Percentiles rank a stretch among this genome's conserved stretches.
phyloP scores from a whole-genome alignment of 352 stramenopile genomes.

The Phytophthora hibernalis region DNA sequence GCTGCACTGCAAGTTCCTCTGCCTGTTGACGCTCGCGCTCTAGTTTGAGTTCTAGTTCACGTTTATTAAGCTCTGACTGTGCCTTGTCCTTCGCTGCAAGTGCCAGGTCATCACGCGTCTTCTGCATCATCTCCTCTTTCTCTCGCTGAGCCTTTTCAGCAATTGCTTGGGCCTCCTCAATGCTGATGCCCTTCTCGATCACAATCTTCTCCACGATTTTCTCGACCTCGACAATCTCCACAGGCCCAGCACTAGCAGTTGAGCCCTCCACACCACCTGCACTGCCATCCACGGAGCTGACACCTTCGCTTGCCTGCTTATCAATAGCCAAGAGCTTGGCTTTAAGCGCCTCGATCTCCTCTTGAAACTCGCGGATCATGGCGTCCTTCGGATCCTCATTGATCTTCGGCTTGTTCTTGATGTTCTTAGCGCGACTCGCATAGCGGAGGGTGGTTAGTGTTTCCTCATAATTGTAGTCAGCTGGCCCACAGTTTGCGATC shows the following conservation, averaged over 20 bases:
- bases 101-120: conserved; percentile 74
- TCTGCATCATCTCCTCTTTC: conserved; percentile 77
- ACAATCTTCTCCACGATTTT: conserved; percentile 88
- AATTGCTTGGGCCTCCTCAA: conserved; percentile 78
- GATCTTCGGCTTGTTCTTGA: conserved; percentile 99
- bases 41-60: conserved; percentile 85
- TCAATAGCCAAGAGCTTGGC: conserved; percentile 74
- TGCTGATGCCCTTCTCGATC: conserved; percentile 84
- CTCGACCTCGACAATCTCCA: conserved; percentile 73
- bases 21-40: conserved; percentile 87
- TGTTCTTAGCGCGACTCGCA: conserved; percentile 99
- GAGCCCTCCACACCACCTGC: background rate
- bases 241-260: conserved; percentile 4
- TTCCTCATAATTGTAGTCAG: conserved; percentile 98
- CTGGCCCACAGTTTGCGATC: conserved; percentile 97
- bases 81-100: conserved; percentile 82
- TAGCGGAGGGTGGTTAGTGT: conserved; percentile 95
- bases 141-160: conserved; percentile 76
- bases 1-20: conserved; percentile 69
- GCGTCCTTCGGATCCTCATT: conserved; percentile 99
- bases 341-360: conserved; percentile 96
- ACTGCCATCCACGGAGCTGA: conserved; percentile 14
- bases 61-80: conserved; percentile 87
- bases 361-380: conserved; percentile 97
- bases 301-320: conserved; percentile 42